phyloP scores from a whole-genome alignment of 1,284 basidiomycete species.

The Papiliotrema fonsecae region DNA sequence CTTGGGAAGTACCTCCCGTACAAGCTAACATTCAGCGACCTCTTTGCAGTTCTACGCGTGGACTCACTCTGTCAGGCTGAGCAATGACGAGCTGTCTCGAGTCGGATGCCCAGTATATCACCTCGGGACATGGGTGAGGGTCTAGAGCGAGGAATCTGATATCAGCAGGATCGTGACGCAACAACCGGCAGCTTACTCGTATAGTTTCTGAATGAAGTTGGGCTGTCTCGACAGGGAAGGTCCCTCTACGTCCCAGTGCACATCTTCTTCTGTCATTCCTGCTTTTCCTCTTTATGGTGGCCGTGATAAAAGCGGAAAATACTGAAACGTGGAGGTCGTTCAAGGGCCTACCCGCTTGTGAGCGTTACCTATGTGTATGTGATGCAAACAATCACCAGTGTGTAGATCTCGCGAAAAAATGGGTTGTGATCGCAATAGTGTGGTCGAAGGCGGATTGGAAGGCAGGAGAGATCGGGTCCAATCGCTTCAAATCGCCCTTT shows the following conservation, averaged over 20 bases:
- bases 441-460: no score
- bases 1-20: conserved; percentile 33
- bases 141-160: conserved; percentile 33
- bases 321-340: no score
- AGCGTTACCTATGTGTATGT: no score
- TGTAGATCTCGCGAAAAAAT: no score
- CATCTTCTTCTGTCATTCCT: neutral
- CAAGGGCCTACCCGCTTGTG: no score
- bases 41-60: no score
- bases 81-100: conserved; percentile 39
- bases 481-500: no score
- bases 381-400: no score
- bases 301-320: no score
- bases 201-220: conserved; percentile 43
- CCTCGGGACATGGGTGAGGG: conserved; percentile 34
- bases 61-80: conserved; percentile 32
- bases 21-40: conserved; percentile 18
- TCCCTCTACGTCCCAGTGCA: neutral
- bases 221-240: conserved; percentile 11
- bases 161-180: neutral
- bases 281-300: neutral
- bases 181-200: conserved; percentile 24
- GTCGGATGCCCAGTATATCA: conserved; percentile 43
- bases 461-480: no score
- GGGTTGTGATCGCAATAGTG: no score